These are phyloP conservation scores for Didymellaceae sp. DNA, from an alignment of 2,329 filamentous ascomycete species.

Conservation along the genomic window DNA sequence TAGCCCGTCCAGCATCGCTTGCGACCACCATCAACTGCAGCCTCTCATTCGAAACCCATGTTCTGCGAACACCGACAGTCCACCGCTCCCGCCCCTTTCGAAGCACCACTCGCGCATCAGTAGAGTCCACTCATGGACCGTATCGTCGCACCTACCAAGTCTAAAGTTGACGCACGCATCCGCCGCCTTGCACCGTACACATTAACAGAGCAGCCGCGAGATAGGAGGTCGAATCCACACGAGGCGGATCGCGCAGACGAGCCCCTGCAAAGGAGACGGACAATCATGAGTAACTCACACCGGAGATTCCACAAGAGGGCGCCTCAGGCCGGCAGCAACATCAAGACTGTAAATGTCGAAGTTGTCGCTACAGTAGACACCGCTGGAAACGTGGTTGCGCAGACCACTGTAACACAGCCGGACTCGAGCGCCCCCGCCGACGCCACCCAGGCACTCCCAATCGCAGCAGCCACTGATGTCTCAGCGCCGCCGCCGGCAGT, in stretches of 20 bases:
- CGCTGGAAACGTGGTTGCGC: slow-evolving; percentile 35
- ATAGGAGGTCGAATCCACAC: background rate
- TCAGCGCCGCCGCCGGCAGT: background rate
- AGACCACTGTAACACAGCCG: slow-evolving; percentile 32
- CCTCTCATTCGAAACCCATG: slow-evolving; percentile 39
- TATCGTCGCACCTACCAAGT: slow-evolving; percentile 29
- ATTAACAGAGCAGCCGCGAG: slow-evolving; percentile 6
- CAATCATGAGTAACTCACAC: slow-evolving; percentile 42
- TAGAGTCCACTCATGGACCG: slow-evolving; percentile 45
- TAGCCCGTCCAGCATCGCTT: slow-evolving; percentile 21
- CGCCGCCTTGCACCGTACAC: slow-evolving; percentile 27
- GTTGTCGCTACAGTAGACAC: slow-evolving; percentile 40
- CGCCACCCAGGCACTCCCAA: background rate
- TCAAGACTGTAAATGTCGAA: slow-evolving; percentile 40
- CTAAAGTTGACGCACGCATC: slow-evolving; percentile 34
- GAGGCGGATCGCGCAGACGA: slow-evolving; percentile 23
- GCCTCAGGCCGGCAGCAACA: slow-evolving; percentile 22
- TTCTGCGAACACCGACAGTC: slow-evolving; percentile 26
- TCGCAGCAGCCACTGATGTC: background rate
- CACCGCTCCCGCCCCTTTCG: slow-evolving; percentile 33
- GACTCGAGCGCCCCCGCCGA: slow-evolving; percentile 12
- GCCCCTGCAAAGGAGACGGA: slow-evolving; percentile 27
- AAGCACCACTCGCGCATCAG: slow-evolving; percentile 26
- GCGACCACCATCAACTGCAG: slow-evolving; percentile 33
- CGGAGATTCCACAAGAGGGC: slow-evolving; percentile 44